These are phyloP conservation scores for Tetrastigma voinierianum DNA, from an alignment of 164 flowering plant genomes.

Conservation along the genomic window DNA sequence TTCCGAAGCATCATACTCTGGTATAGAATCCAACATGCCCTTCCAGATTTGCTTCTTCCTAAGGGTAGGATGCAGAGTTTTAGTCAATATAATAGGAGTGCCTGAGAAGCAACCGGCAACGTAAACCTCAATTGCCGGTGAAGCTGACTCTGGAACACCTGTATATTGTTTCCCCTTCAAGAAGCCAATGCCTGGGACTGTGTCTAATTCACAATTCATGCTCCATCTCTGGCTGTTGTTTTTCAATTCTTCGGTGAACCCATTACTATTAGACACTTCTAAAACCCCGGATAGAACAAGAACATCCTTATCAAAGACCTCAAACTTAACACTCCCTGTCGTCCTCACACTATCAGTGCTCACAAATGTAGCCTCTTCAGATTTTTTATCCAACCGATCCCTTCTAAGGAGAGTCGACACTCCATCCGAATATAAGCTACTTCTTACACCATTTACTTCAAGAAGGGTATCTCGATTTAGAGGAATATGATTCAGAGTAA, in stretches of 20 bases:
- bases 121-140: slow-evolving; percentile 70
- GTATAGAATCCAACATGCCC: slow-evolving; percentile 64
- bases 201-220: slow-evolving; percentile 56
- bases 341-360: slow-evolving; percentile 71
- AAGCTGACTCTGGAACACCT: slow-evolving; percentile 33
- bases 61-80: slow-evolving; percentile 51
- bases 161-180: slow-evolving; percentile 46
- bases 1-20: slow-evolving; percentile 62
- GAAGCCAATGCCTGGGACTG: slow-evolving; percentile 37
- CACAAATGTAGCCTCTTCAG: slow-evolving; percentile 79
- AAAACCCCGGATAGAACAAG: slow-evolving; percentile 63
- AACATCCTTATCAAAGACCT: slow-evolving; percentile 58
- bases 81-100: slow-evolving; percentile 69
- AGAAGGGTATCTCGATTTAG: slow-evolving; percentile 60
- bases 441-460: slow-evolving; percentile 71
- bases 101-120: slow-evolving; percentile 74
- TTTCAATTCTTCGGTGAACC: slow-evolving; percentile 34
- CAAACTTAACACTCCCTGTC: slow-evolving; percentile 70
- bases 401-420: slow-evolving; percentile 53
- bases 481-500: slow-evolving; percentile 70
- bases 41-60: slow-evolving; percentile 52
- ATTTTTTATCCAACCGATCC: slow-evolving; percentile 69
- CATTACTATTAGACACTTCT: slow-evolving; percentile 49
- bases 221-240: slow-evolving; percentile 47
- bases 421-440: slow-evolving; percentile 55